A percentile compares a stretch with the other conserved stretches of the same genome.
Conservation (phyloP, 2,329 filamentous ascomycete species). For the Penicillium sclerotiorum region DNA sequence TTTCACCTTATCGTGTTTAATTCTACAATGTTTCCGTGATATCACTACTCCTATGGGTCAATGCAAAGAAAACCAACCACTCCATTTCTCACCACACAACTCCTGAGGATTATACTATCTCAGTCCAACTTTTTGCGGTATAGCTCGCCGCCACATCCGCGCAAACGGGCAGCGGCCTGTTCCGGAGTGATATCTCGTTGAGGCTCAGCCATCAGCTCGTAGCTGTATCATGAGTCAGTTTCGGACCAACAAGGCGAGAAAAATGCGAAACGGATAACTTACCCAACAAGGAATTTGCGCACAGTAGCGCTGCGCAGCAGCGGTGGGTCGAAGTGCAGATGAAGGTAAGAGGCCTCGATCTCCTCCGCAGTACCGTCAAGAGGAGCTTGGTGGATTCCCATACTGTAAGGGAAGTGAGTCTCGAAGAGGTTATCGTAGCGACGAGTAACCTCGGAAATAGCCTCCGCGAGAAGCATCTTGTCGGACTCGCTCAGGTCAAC, state of each 20-base stretch:
- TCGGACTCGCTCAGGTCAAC: conserved; percentile 78
- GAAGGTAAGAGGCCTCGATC: conserved; percentile 83
- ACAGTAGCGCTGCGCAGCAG: conserved; percentile 90
- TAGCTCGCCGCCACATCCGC: conserved; percentile 75
- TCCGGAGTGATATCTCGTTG: conserved; percentile 97
- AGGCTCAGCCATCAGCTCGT: conserved; percentile 96
- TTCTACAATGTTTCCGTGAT: background rate
- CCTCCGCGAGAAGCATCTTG: conserved; percentile 73
- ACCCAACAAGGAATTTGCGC: conserved; percentile 89
- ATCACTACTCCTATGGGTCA: background rate
- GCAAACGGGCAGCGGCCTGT: conserved; percentile 79
- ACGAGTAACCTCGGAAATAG: conserved; percentile 82
- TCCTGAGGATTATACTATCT: too few relatives aligned
- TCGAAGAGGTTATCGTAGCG: conserved; percentile 97
- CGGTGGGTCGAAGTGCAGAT: conserved; percentile 97
- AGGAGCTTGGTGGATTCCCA: conserved; percentile 94
- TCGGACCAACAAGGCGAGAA: too few relatives aligned
- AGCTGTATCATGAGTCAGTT: too few relatives aligned
- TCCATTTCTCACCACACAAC: background rate
- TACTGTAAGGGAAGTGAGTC: conserved; percentile 95
- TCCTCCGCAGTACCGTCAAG: conserved; percentile 80
- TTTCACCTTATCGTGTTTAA: background rate
- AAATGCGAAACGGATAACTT: background rate
- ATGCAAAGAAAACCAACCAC: too few relatives aligned
- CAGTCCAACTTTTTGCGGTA: conserved; percentile 69